Evolutionary conservation across 1,139 yeast genomes (phyloP).

Genomic region (Lodderomyces beijingensis): DNA sequence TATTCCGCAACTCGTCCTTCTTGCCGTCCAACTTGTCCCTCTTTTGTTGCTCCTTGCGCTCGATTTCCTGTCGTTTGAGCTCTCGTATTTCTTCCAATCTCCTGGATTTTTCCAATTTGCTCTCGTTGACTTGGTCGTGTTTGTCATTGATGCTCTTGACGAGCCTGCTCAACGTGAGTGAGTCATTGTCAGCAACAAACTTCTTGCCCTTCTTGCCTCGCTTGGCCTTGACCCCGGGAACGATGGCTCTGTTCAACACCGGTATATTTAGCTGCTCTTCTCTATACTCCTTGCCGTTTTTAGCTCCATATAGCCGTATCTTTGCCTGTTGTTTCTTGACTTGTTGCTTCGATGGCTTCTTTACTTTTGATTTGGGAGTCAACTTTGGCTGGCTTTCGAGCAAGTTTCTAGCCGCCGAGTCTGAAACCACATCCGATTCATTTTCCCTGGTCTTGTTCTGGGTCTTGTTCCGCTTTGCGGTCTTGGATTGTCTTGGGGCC

Average conservation of each 20-base stretch:
- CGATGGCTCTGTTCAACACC: conserved; percentile 70
- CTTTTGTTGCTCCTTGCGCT: conserved; percentile 72
- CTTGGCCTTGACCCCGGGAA: conserved; percentile 75
- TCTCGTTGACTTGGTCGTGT: conserved; percentile 77
- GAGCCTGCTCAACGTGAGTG: conserved; percentile 59
- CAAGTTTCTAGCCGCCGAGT: conserved; percentile 62
- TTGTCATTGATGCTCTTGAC: conserved; percentile 79
- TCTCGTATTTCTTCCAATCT: conserved; percentile 89
- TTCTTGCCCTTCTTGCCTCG: conserved; percentile 92
- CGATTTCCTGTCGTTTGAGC: conserved; percentile 79
- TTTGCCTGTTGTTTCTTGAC: conserved; percentile 65
- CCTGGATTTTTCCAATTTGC: conserved; percentile 84
- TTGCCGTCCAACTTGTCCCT: conserved; percentile 67
- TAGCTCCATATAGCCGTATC: conserved; percentile 65
- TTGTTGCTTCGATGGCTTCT: conserved; percentile 46
- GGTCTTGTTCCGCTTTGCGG: conserved; percentile 50
- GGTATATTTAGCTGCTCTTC: conserved; percentile 82
- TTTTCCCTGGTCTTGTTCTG: conserved; percentile 55
- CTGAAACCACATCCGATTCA: conserved; percentile 63
- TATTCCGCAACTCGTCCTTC: conserved; percentile 70
- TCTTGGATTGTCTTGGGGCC: conserved; percentile 58
- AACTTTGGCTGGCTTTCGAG: conserved; percentile 58
- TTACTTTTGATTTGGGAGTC: conserved; percentile 55
- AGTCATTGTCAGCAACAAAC: conserved; percentile 71
- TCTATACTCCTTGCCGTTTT: conserved; percentile 59